phyloP scores from a whole-genome alignment of 495 filamentous ascomycete genomes.

The Echria macrotheca region DNA sequence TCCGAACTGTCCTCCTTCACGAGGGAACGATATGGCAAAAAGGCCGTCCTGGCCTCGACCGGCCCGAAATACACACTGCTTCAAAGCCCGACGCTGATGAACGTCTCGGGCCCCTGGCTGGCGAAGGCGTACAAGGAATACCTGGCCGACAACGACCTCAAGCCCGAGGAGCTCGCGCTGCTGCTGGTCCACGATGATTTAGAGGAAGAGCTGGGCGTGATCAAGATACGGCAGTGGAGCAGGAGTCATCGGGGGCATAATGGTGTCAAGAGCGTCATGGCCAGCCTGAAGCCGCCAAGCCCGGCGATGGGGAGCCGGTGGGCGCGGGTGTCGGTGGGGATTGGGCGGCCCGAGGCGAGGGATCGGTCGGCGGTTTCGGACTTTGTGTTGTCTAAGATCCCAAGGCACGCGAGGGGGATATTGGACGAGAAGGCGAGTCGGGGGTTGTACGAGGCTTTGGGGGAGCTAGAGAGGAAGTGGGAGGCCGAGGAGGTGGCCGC shows the following conservation, averaged over 20 bases:
- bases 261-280: constrained; percentile 64
- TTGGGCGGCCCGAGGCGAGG: constrained; percentile 60
- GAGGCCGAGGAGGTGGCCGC: constrained; percentile 10
- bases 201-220: constrained; percentile 59
- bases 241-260: constrained; percentile 71
- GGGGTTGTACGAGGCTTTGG: constrained; percentile 46
- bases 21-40: constrained; percentile 33
- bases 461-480: constrained; percentile 40
- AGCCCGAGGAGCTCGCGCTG: constrained; percentile 40
- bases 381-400: constrained; percentile 66
- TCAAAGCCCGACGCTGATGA: constrained; percentile 71
- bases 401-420: constrained; percentile 36
- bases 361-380: constrained; percentile 52
- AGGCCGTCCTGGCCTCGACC: constrained; percentile 33
- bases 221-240: constrained; percentile 52
- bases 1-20: constrained; percentile 41
- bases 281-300: constrained; percentile 35
- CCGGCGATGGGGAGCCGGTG: constrained; percentile 25
- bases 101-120: constrained; percentile 59
- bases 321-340: constrained; percentile 59
- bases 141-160: constrained; percentile 24
- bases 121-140: constrained; percentile 37
- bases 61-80: constrained; percentile 56
- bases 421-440: constrained; percentile 46
- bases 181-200: constrained; percentile 83